Base-by-base conservation (phyloP, 2,329 filamentous ascomycete genomes). In the Teratosphaeria epicoccoides region DNA sequence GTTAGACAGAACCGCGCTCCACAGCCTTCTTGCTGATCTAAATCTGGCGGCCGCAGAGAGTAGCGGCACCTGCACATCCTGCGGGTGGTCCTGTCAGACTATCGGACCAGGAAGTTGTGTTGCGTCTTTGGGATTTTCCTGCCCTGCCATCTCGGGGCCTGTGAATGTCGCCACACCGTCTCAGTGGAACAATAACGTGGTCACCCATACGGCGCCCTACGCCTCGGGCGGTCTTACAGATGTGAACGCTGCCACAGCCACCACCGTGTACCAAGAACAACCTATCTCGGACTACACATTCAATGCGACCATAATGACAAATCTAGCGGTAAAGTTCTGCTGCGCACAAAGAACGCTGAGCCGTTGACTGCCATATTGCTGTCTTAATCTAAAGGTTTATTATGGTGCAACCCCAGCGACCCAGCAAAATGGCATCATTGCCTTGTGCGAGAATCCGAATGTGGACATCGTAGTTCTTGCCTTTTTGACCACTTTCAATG, bases 381-480 rank as follows among this genome's bases (percentile, higher is more conserved):
- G n/a, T n/a, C n/a, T n/a, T n/a, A 68, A 68, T 43, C 49, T 68
- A 24, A 66, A 63, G 3, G 66, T 46, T 3, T 68, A 68, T 53
- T 68, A 62, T 40, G 66, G 65, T 12, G 58, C 61, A 49, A 58
- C 60, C 14, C 28, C 57, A 1, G 59, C 60, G 45, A 63, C 63
- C 12, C 47, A 58, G n/a, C 57, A 61, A 29, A 59, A 58, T 25
- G 50, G 58, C 20, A 61, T 73, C 23, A 24, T 51, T 24, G 40
- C 54, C 24, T 60, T 64, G 47, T 72, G 68, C 57, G 51, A 59
- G 12, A 59, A 66, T 51, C 59, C 63, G 22, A 60, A 62, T 40
- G 62, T 71, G 57, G 65, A 66, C 47, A 69, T 70, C 47, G 59
- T 72, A 49, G 66, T 70, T 46, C 61, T 70, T 14, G 63, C 67